phyloP scores from a whole-genome alignment of 768 basidiomycete genomes.

The Daedaleopsis sinensis region DNA sequence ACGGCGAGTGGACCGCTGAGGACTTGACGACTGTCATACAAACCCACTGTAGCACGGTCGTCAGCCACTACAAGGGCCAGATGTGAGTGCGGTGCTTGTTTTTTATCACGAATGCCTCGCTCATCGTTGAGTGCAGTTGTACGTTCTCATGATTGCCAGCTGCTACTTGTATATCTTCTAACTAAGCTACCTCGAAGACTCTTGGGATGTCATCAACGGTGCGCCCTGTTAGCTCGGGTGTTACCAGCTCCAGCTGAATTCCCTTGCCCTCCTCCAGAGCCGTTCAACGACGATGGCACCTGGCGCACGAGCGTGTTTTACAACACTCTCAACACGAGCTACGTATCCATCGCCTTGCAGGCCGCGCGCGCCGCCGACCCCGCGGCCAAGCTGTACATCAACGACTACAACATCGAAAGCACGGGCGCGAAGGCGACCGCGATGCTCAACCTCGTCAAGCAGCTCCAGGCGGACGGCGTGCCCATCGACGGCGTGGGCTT shows the following conservation, averaged over 20 bases:
- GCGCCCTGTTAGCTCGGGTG: not conserved
- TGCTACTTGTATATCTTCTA: too few relatives aligned
- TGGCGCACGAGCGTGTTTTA: slow-evolving; percentile 56
- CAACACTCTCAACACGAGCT: slow-evolving; percentile 49
- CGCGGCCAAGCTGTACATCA: slow-evolving; percentile 57
- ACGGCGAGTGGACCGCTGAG: slow-evolving; percentile 44
- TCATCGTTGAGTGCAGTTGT: slow-evolving; percentile 18
- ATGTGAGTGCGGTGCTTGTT: slow-evolving; percentile 37
- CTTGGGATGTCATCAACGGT: slow-evolving; percentile 59
- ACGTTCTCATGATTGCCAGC: not conserved
- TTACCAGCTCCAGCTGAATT: not conserved
- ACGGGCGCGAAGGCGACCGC: slow-evolving; percentile 55
- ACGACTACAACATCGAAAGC: slow-evolving; percentile 40
- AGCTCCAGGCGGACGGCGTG: slow-evolving; percentile 47
- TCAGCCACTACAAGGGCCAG: slow-evolving; percentile 56
- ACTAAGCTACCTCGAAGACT: slow-evolving; percentile 31
- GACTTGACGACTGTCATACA: slow-evolving; percentile 47
- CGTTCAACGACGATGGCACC: slow-evolving; percentile 64
- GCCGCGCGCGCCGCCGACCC: slow-evolving; percentile 61
- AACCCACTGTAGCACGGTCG: slow-evolving; percentile 51
- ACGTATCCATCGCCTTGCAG: slow-evolving; percentile 52
- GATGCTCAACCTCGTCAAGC: slow-evolving; percentile 54
- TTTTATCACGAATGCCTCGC: not conserved
- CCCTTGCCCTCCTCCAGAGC: slow-evolving; percentile 30
- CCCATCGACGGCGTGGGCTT: slow-evolving; percentile 67